Evolutionary conservation across 768 basidiomycete species (phyloP).

Genomic region (Hypholoma sublateritium): DNA sequence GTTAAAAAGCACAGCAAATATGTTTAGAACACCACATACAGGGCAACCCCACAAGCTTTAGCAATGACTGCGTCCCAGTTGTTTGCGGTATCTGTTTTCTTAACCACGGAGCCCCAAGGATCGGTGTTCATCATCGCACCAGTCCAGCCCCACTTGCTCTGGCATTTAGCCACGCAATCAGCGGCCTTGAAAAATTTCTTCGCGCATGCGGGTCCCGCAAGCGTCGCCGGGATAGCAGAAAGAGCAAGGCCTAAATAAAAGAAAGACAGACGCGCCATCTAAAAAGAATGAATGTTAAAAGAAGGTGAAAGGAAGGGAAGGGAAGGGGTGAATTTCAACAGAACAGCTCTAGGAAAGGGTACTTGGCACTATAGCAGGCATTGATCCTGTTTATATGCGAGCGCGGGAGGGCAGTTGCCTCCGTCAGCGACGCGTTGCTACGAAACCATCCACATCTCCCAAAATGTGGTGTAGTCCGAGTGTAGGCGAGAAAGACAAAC

Average conservation of each 20-base stretch:
- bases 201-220: constrained; percentile 49
- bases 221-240: constrained; percentile 33
- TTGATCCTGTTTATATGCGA: neutral
- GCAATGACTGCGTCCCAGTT: constrained; percentile 36
- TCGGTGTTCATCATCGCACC: constrained; percentile 52
- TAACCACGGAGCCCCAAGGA: constrained; percentile 54
- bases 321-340: constrained; percentile 13
- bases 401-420: neutral
- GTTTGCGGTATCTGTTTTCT: constrained; percentile 27
- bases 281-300: constrained; percentile 18
- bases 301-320: constrained; percentile 24
- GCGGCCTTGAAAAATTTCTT: constrained; percentile 32
- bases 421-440: constrained; percentile 17
- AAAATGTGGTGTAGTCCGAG: neutral
- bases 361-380: neutral
- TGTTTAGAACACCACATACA: constrained; percentile 10
- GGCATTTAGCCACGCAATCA: constrained; percentile 39
- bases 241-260: constrained; percentile 34
- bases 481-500: no score
- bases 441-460: constrained; percentile 17
- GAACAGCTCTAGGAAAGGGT: neutral
- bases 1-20: constrained; percentile 1
- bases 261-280: constrained; percentile 38
- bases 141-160: constrained; percentile 45
- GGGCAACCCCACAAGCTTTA: constrained; percentile 40